Conservation (phyloP, 1,284 basidiomycete genomes). For the Pseudozyma hubeiensis region DNA sequence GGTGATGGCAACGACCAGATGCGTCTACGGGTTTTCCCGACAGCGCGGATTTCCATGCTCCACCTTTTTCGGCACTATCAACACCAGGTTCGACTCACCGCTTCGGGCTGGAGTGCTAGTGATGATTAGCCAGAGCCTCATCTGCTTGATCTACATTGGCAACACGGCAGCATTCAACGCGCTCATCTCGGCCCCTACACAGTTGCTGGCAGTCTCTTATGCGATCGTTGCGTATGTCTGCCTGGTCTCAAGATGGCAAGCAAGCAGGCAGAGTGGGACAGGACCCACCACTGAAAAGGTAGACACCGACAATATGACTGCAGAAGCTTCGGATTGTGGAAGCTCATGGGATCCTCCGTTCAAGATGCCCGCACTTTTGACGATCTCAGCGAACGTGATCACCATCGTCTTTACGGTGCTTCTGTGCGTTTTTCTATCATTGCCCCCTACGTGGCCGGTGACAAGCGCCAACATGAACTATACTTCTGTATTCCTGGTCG, state of each 20-base stretch:
- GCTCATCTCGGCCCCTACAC: constrained; percentile 37
- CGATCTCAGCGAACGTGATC: constrained; percentile 23
- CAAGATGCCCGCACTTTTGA: constrained; percentile 20
- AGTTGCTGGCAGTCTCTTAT: constrained; percentile 28
- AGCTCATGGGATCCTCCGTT: constrained; percentile 25
- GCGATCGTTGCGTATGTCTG: constrained; percentile 26
- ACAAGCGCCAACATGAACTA: constrained; percentile 39
- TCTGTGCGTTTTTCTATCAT: constrained; percentile 28
- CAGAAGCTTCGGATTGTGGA: constrained; percentile 5
- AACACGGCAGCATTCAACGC: constrained; percentile 39
- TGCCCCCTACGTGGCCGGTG: constrained; percentile 36
- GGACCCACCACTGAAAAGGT: constrained; percentile 3
- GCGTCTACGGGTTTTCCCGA: constrained; percentile 23
- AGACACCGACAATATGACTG: background rate
- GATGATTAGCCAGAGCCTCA: constrained; percentile 11
- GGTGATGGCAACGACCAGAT: constrained; percentile 28
- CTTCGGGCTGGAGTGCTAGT: constrained; percentile 21
- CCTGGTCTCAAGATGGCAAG: constrained; percentile 10
- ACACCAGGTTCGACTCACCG: constrained; percentile 28
- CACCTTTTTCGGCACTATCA: constrained; percentile 16
- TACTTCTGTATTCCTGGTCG: constrained; percentile 21
- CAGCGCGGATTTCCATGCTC: constrained; percentile 31
- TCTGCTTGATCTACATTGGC: constrained; percentile 38
- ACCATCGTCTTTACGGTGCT: constrained; percentile 31
- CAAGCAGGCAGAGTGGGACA: background rate